phyloP scores from a whole-genome alignment of 2,329 filamentous ascomycete species.

The Gremmenia infestans region DNA sequence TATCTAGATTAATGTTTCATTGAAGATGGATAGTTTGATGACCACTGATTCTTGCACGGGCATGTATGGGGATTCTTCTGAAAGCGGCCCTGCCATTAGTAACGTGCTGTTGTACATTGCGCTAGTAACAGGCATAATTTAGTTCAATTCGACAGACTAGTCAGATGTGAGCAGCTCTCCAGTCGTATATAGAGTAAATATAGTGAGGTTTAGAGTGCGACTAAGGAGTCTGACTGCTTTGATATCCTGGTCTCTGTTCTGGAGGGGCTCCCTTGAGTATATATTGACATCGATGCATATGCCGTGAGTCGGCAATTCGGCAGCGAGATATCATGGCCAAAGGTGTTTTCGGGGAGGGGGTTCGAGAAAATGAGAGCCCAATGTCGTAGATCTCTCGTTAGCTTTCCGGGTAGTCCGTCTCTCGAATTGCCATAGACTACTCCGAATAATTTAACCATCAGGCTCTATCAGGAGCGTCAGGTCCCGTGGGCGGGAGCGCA shows the following conservation, averaged over 20 bases:
- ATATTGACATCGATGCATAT: conserved; percentile 10
- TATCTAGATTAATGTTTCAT: no score
- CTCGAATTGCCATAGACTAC: not conserved
- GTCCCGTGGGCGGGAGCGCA: not conserved
- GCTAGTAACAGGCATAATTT: no score
- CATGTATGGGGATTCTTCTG: no score
- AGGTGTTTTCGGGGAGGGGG: not conserved
- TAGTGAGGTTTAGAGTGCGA: conserved; percentile 5
- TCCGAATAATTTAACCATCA: not conserved
- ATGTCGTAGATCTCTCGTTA: not conserved
- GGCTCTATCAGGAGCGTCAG: not conserved
- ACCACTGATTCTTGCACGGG: no score
- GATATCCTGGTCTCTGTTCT: conserved; percentile 3
- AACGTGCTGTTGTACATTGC: no score
- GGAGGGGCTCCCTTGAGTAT: conserved; percentile 6
- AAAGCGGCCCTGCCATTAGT: no score
- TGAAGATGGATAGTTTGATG: no score
- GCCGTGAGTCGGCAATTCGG: not conserved
- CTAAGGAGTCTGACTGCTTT: conserved; percentile 11
- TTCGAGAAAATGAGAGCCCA: not conserved
- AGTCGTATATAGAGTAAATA: no score
- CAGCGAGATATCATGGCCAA: not conserved
- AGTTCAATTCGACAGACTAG: no score
- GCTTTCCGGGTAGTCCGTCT: not conserved
- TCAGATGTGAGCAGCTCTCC: no score